Evolutionary conservation across 2,329 filamentous ascomycete genomes (phyloP).

Genomic region (Phoma sp.): DNA sequence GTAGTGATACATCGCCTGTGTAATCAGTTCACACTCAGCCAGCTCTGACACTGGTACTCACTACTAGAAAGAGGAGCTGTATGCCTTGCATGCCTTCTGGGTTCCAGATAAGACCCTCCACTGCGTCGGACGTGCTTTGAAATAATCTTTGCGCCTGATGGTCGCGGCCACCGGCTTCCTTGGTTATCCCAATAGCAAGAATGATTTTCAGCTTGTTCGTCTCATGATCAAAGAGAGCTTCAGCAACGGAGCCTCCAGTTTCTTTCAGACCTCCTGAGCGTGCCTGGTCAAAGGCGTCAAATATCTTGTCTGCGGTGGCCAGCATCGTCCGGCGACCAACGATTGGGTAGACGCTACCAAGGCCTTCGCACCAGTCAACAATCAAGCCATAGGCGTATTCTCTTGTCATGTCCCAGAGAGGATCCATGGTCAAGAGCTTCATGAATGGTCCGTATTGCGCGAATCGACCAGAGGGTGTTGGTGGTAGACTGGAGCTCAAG

Average conservation of each 20-base stretch:
- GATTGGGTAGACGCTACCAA: slow-evolving; percentile 16
- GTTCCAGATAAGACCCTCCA: slow-evolving; percentile 20
- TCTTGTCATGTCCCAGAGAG: slow-evolving; percentile 19
- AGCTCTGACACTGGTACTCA: not conserved
- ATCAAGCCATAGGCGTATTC: slow-evolving; percentile 11
- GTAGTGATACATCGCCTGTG: slow-evolving; percentile 21
- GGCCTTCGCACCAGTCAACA: slow-evolving; percentile 19
- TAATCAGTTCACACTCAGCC: not conserved
- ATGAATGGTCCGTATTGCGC: slow-evolving; percentile 20
- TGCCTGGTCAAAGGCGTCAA: slow-evolving; percentile 9
- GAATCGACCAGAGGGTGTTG: slow-evolving; percentile 11
- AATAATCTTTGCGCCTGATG: slow-evolving; percentile 18
- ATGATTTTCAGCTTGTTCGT: slow-evolving; percentile 21
- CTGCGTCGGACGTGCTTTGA: slow-evolving; percentile 18
- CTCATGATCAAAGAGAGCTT: slow-evolving; percentile 20
- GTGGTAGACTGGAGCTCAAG: slow-evolving; percentile 1
- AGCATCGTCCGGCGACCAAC: slow-evolving; percentile 6
- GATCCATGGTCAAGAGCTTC: slow-evolving; percentile 19
- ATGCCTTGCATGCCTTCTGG: slow-evolving; percentile 20
- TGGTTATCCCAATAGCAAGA: slow-evolving; percentile 18
- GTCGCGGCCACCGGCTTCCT: slow-evolving; percentile 13
- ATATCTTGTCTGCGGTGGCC: slow-evolving; percentile 11
- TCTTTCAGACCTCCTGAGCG: slow-evolving; percentile 13
- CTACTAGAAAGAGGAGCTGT: slow-evolving; percentile 18
- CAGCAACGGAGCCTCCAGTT: slow-evolving; percentile 13